Base-by-base conservation (phyloP, 768 basidiomycete genomes). In the Serendipita vermifera region DNA sequence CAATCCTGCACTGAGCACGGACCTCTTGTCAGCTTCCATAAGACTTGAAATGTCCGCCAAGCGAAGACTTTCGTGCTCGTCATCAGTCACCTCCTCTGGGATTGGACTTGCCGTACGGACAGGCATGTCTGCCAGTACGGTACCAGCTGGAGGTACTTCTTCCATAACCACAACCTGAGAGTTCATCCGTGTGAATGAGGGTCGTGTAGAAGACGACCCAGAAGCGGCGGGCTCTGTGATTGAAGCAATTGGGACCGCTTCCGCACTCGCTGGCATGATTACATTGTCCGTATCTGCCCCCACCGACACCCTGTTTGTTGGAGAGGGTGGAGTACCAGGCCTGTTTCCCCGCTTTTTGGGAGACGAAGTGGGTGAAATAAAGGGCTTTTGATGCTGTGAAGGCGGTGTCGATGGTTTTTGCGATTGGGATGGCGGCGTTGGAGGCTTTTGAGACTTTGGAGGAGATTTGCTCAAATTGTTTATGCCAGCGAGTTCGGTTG, bases 1-100 rank as follows among this genome's bases (percentile, higher is more conserved):
- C 9, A 31, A 51, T 27, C 22, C 59, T 33, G 41, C 32, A 26
- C 57, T 38, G 9, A 62, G 46, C 6, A 59, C 36, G 0, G 61
- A 60, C 5, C 64, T 65, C 55, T 69, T 64, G 13, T 91, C 93
- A 3, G 83, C 90, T 66, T 92, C 87, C 68, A 96, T 84, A 9
- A 96, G 70, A 64, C 90, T 85, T 5, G 93, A 90, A 54, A 98
- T 88, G 68, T 98, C 96, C 6, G 89, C 90, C 13, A 98, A 77
- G 0, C 92, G 93, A 63, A 98, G 82, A 3, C 85, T 85, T 56
- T 93, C 88, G 56, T 90, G 29, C 75, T 74, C 48, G 54, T 70
- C 69, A 46, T 63, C 58, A 32, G 55, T 35, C 32, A n/a, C 29
- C 27, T 51, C 46, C 24, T 51, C 22, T n/a, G n/a, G n/a, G 24